phyloP scores from a whole-genome alignment of 345 rosid species.

The Barbarea vulgaris region DNA sequence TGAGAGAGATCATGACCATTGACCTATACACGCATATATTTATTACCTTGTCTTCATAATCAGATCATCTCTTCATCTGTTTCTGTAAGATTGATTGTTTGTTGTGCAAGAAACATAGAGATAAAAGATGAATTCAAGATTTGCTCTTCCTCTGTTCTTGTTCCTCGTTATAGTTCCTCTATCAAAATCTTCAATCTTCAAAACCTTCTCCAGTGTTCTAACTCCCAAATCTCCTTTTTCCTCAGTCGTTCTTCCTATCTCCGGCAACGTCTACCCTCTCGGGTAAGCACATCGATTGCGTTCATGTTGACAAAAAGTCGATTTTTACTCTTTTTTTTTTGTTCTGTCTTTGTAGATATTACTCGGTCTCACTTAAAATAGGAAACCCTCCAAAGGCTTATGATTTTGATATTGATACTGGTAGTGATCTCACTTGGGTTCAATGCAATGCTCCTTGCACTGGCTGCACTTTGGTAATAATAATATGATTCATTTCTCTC shows the following conservation, averaged over 20 bases:
- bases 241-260: constrained; percentile 57
- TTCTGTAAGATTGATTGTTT: not conserved
- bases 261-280: constrained; percentile 83
- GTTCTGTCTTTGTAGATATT: constrained; percentile 49
- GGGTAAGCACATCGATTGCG: constrained; percentile 50
- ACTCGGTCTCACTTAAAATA: constrained; percentile 56
- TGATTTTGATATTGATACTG: constrained; percentile 78
- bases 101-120: not conserved
- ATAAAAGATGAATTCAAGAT: constrained; percentile 13
- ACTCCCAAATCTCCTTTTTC: constrained; percentile 35
- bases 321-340: not conserved
- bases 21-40: not conserved
- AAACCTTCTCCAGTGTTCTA: not conserved
- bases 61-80: not conserved
- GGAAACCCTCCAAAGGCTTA: constrained; percentile 72
- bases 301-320: not conserved
- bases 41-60: not conserved
- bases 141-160: constrained; percentile 1
- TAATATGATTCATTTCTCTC: not conserved
- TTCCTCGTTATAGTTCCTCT: constrained; percentile 15
- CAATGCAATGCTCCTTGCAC: constrained; percentile 93
- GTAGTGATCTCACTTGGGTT: constrained; percentile 95
- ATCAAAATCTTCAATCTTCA: constrained; percentile 13
- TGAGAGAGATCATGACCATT: not conserved
- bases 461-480: constrained; percentile 69